These are phyloP conservation scores for Penicillium sp. DNA, from an alignment of 2,329 filamentous ascomycete genomes.

Conservation along the genomic window DNA sequence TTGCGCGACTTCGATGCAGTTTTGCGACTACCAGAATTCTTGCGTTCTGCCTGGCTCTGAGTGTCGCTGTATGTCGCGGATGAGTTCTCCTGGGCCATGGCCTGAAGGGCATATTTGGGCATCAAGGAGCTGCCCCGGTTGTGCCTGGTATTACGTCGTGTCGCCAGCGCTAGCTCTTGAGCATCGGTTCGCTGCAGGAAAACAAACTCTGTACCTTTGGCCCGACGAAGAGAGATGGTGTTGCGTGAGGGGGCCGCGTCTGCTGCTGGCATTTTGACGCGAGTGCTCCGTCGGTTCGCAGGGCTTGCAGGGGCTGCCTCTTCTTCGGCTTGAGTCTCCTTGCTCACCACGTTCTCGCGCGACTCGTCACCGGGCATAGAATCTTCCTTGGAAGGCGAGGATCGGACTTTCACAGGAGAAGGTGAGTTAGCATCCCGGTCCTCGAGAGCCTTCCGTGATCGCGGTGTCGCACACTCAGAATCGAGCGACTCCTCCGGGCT, in stretches of 20 bases:
- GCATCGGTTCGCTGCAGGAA: slow-evolving; percentile 45
- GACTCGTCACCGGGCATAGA: slow-evolving; percentile 11
- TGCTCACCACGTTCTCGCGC: slow-evolving; percentile 15
- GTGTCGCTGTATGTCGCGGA: slow-evolving; percentile 3
- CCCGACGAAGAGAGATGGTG: slow-evolving; percentile 45
- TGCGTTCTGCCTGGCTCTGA: slow-evolving; percentile 5
- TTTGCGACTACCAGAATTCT: slow-evolving; percentile 7
- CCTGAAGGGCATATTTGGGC: slow-evolving; percentile 34
- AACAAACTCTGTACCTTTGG: slow-evolving; percentile 49
- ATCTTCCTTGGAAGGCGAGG: slow-evolving; percentile 32
- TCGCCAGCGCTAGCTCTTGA: slow-evolving; percentile 44
- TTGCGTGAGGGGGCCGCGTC: slow-evolving; percentile 35
- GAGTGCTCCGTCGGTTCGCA: slow-evolving; percentile 39
- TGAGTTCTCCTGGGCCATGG: slow-evolving; percentile 21
- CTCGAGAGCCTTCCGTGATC: slow-evolving; percentile 37
- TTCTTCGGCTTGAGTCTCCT: slow-evolving; percentile 23
- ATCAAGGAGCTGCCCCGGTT: slow-evolving; percentile 43
- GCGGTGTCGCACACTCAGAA: slow-evolving; percentile 31
- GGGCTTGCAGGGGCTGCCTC: slow-evolving; percentile 30
- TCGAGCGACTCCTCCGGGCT: slow-evolving; percentile 20
- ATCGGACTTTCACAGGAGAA: slow-evolving; percentile 34
- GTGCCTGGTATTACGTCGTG: slow-evolving; percentile 45
- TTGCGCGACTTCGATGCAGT: slow-evolving; percentile 20
- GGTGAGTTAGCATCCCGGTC: slow-evolving; percentile 43
- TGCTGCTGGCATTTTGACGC: slow-evolving; percentile 30